Percentiles rank a stretch among this genome's conserved stretches.
phyloP scores from a whole-genome alignment of 2,329 filamentous ascomycete genomes.

The Sclerotiophoma versabilis region DNA sequence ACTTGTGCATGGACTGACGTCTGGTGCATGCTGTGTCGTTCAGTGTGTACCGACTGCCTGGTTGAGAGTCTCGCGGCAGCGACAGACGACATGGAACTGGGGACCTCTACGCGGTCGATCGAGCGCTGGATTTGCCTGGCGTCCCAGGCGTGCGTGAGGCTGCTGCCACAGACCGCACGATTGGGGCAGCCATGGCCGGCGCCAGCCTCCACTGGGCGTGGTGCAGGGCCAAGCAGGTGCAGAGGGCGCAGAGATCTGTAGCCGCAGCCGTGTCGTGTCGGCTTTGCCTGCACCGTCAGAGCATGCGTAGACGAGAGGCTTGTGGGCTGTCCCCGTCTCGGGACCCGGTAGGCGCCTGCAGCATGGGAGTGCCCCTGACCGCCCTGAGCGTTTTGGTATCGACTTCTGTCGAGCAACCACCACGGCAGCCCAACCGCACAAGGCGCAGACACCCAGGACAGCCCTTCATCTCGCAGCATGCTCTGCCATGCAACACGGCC shows the following conservation, averaged over 20 bases:
- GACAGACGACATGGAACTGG: constrained; percentile 34
- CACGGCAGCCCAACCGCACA: constrained; percentile 5
- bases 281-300: constrained; percentile 23
- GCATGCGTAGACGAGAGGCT: constrained; percentile 23
- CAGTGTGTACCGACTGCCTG: constrained; percentile 38
- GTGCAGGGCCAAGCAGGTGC: constrained; percentile 24
- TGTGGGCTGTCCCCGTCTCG: constrained; percentile 28
- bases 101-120: constrained; percentile 37
- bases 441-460: constrained; percentile 11
- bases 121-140: constrained; percentile 28
- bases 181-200: constrained; percentile 35
- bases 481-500: constrained; percentile 21
- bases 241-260: constrained; percentile 33
- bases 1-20: constrained; percentile 23
- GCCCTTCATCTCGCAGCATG: constrained; percentile 18
- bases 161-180: constrained; percentile 31
- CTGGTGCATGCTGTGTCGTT: constrained; percentile 25
- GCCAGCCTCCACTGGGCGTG: constrained; percentile 24
- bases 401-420: constrained; percentile 19
- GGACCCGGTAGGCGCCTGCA: constrained; percentile 33
- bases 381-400: neutral
- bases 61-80: constrained; percentile 32
- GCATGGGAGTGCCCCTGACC: constrained; percentile 26
- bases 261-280: constrained; percentile 33
- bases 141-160: constrained; percentile 29